These are phyloP conservation scores for Debaryomycetaceae sp. DNA, from an alignment of 1,139 yeast genomes.

Conservation along the genomic window DNA sequence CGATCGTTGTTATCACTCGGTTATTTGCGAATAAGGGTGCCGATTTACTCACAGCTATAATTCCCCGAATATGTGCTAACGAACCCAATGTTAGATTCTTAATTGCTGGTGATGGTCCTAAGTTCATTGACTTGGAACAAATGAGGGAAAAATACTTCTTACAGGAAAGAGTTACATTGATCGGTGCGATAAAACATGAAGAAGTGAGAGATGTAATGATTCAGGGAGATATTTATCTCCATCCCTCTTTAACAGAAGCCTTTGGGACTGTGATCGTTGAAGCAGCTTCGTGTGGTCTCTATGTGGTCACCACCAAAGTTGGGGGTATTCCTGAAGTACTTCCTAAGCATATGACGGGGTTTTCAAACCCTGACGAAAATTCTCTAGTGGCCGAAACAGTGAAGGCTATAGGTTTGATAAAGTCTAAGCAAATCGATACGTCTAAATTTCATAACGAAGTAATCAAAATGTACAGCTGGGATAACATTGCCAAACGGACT, in stretches of 20 bases:
- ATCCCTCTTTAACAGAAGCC: conserved; percentile 94
- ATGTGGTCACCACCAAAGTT: conserved; percentile 92
- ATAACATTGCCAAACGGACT: conserved; percentile 81
- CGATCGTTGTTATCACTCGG: conserved; percentile 88
- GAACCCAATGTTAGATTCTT: conserved; percentile 70
- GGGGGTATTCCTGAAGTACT: conserved; percentile 98
- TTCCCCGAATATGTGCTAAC: conserved; percentile 74
- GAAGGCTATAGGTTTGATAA: conserved; percentile 58
- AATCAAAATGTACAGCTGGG: conserved; percentile 88
- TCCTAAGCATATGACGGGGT: conserved; percentile 90
- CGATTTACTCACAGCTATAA: conserved; percentile 77
- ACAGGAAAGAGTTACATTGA: conserved; percentile 81
- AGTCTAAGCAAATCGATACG: conserved; percentile 63
- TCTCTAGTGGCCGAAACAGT: conserved; percentile 69
- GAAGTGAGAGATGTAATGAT: conserved; percentile 92
- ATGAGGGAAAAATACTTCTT: conserved; percentile 85
- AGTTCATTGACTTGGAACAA: conserved; percentile 88
- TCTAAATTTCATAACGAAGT: conserved; percentile 75
- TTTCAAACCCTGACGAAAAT: conserved; percentile 81
- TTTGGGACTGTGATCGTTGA: conserved; percentile 97
- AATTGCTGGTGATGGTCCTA: conserved; percentile 97
- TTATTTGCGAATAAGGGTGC: conserved; percentile 97
- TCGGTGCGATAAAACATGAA: conserved; percentile 90
- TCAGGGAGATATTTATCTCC: conserved; percentile 89
- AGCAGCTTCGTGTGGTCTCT: conserved; percentile 94